Base-by-base conservation (phyloP, 2,329 filamentous ascomycete species). In the Xylariales sp. region DNA sequence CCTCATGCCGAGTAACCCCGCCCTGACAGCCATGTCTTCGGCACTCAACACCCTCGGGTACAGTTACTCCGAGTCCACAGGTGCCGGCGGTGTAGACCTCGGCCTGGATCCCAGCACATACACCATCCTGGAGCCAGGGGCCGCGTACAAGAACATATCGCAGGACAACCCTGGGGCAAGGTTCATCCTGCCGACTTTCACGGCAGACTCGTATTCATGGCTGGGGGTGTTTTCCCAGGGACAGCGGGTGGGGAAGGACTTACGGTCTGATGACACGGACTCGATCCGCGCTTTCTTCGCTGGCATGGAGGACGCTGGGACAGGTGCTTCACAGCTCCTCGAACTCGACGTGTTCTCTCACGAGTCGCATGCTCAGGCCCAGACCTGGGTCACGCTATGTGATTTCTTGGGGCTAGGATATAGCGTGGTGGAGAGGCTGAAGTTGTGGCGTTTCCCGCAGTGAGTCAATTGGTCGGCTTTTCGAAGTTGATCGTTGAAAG, bases 371-470 rank as follows among this genome's bases (percentile, higher is more conserved):
- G 61, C 54, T 45, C 72, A 75, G 64, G 74, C 73, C 1, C 70
- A 75, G 50, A 73, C 70, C 14, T 76, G 74, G 75, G 74, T 75
- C 10, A 36, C 61, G 32, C 69, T 76, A 3, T 76, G 72, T 68
- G 69, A 74, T 14, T 76, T 75, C 62, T 39, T 75, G 36, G 75
- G 75, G 1, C 60, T 76, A 45, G 75, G 74, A 2, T 75, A 76
- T 45, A 76, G 74, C 34, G 67, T 73, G 32, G 75, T 75, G 1
- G 75, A 76, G 64, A 71, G 74, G 49, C 36, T 74, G 39, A 71
- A 69, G 30, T 56, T 75, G 59, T 75, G 73, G 75, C 70, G 59
- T 18, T 75, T 75, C 50, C 74, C 74, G 8, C 30, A 65, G 8
- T 69, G 62, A 68, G 41, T 32, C 32, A 9, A 53, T 54, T 60